Evolutionary conservation across 176 grass and related monocot species (phyloP).

Genomic region (Luzula sylvatica): DNA sequence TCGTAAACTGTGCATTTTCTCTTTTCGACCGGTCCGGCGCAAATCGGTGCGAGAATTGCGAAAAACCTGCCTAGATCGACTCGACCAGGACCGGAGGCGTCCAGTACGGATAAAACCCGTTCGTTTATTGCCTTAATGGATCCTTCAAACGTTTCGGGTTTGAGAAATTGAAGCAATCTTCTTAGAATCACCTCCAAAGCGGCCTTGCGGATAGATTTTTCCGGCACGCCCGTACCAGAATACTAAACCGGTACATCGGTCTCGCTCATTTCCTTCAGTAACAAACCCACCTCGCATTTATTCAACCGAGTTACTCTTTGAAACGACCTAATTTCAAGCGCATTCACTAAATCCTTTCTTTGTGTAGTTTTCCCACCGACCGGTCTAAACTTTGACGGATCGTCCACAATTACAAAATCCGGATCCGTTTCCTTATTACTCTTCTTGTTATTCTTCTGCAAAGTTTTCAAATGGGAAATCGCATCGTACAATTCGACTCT

Average conservation of each 20-base stretch:
- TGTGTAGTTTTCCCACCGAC: conserved; percentile 55
- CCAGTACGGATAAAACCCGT: conserved; percentile 74
- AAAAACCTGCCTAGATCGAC: conserved; percentile 96
- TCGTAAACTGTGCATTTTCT: conserved; percentile 71
- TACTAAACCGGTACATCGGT: conserved; percentile 92
- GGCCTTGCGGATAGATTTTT: conserved; percentile 87
- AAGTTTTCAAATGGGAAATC: conserved; percentile 84
- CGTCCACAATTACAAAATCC: conserved; percentile 71
- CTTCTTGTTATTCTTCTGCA: conserved; percentile 73
- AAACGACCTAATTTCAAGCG: conserved; percentile 86
- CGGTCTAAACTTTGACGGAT: conserved; percentile 85
- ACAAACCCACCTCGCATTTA: conserved; percentile 48
- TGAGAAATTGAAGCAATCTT: conserved; percentile 76
- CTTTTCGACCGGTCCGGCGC: conserved; percentile 50
- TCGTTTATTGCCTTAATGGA: conserved; percentile 85
- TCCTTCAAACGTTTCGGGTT: conserved; percentile 83
- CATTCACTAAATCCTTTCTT: conserved; percentile 82
- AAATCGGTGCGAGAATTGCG: conserved; percentile 75
- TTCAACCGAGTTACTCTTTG: conserved; percentile 69
- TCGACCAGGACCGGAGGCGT: conserved; percentile 68
- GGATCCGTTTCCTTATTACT: conserved; percentile 40
- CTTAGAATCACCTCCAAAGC: conserved; percentile 80
- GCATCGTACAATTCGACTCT: conserved; percentile 97
- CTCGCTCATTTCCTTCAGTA: conserved; percentile 90
- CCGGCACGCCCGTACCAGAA: conserved; percentile 57